Base-by-base conservation (phyloP, 805 yeast species). In the Teunomyces funiuensis region DNA sequence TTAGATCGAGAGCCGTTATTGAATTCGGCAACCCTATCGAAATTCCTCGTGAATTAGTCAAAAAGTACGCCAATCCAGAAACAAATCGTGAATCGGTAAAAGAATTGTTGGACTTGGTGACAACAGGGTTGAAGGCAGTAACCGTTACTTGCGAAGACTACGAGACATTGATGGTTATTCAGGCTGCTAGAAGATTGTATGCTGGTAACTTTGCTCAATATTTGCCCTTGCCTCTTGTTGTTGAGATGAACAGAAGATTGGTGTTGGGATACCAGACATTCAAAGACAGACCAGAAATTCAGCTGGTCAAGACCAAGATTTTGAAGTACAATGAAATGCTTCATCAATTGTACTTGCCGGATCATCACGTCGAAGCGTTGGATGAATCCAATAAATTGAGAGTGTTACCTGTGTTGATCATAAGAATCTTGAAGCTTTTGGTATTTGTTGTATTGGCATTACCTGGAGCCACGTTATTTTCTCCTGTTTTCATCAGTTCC, bases 1-100 rank as follows among this genome's bases (percentile, higher is more conserved):
- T 93, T 67, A 77, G 99, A 62, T 88, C 96, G 5, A 77, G 99
- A 53, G 97, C 97, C 2, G 96, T 91, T 13, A 77, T 93, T 36
- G 99, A 91, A 64, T 91, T 90, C 65, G 99, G 99, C 11, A 75
- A 80, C 42, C 96, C 97, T 5, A 79, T 90, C 42, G 83, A 78
- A 38, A 81, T 93, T 27, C 52, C 68, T 9, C 48, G 50, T 22
- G 73, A 65, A 16, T 67, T 88, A 41, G 86, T 88, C 4, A 75
- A 71, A 14, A 78, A 76, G 60, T 90, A 91, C 59, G 60, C 74
- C 15, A 66, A 77, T 41, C 84, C 88, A 3, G 82, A 76, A 13
- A 79, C 84, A 10, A 80, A 82, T 42, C 76, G 85, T 49, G 87
- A 79, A 40, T 87, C 95, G 0, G 85, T 90, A 7, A 78, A 77